These are phyloP conservation scores for Claviceps africana DNA, from an alignment of 2,329 filamentous ascomycete genomes.

Conservation along the genomic window DNA sequence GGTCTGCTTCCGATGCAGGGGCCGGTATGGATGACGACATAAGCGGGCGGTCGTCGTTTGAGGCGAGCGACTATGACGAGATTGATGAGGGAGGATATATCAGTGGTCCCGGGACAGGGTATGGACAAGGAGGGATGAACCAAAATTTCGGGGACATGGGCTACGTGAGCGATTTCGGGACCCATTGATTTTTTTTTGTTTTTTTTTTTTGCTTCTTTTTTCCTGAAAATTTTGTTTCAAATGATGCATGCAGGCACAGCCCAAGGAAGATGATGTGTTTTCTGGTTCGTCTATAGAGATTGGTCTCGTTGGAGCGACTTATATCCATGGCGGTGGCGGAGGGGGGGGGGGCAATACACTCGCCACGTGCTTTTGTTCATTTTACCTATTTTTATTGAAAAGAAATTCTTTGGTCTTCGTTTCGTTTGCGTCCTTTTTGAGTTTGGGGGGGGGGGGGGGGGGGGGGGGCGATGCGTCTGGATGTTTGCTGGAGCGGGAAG, in stretches of 20 bases:
- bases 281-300: neutral
- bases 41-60: constrained; percentile 70
- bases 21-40: constrained; percentile 61
- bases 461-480: too few species aligned
- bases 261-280: neutral
- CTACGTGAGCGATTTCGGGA: constrained; percentile 38
- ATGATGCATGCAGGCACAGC: neutral
- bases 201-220: neutral
- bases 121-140: constrained; percentile 40
- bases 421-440: too few species aligned
- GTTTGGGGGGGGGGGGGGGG: too few species aligned
- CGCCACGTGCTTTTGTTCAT: too few species aligned
- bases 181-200: constrained; percentile 16
- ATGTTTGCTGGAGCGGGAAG: too few species aligned
- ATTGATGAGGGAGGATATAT: constrained; percentile 58
- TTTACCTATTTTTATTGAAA: too few species aligned
- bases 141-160: constrained; percentile 41
- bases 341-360: too few species aligned
- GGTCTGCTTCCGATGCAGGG: constrained; percentile 52
- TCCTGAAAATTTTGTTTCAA: too few species aligned
- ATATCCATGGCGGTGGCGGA: neutral
- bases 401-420: too few species aligned
- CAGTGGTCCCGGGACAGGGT: constrained; percentile 46
- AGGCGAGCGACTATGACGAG: constrained; percentile 65
- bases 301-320: neutral